Conservation (phyloP, 1,284 basidiomycete species). For the Rhodotorula glutinis region DNA sequence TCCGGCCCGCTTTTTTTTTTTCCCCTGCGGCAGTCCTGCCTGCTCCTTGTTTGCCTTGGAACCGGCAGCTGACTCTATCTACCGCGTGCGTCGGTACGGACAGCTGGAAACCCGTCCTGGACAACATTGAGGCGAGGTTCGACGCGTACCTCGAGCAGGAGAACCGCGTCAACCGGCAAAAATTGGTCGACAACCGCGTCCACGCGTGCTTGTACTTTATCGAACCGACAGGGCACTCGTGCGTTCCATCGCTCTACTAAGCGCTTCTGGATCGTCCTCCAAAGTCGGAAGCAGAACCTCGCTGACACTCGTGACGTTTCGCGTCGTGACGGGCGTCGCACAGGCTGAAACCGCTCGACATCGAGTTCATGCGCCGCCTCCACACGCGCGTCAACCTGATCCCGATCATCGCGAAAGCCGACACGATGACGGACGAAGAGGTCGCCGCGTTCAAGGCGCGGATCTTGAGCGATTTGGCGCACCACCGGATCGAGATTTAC, state of each 20-base stretch:
- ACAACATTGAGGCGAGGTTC: constrained; percentile 94
- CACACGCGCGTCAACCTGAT: constrained; percentile 97
- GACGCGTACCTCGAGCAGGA: constrained; percentile 96
- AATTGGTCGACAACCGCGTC: constrained; percentile 67
- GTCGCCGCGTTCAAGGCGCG: constrained; percentile 78
- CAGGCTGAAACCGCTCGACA: constrained; percentile 91
- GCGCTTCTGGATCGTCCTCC: neutral
- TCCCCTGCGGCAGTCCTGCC: neutral
- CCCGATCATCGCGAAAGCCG: constrained; percentile 92
- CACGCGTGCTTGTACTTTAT: constrained; percentile 97
- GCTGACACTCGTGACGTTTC: too few relatives aligned
- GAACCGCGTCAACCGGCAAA: constrained; percentile 88
- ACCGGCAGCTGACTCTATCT: too few relatives aligned
- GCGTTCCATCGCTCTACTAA: constrained; percentile 48
- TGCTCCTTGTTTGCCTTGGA: neutral
- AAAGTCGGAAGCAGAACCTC: neutral
- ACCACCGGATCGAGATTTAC: constrained; percentile 94
- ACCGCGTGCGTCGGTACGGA: neutral
- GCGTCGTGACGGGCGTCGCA: too few relatives aligned
- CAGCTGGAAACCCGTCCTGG: constrained; percentile 95
- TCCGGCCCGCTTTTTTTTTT: neutral
- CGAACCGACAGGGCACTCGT: constrained; percentile 96
- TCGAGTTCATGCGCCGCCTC: constrained; percentile 94
- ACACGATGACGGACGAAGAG: constrained; percentile 94
- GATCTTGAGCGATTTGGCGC: constrained; percentile 84